These are phyloP conservation scores for Termitomyces sp. DNA, from an alignment of 768 basidiomycete species.

Conservation along the genomic window DNA sequence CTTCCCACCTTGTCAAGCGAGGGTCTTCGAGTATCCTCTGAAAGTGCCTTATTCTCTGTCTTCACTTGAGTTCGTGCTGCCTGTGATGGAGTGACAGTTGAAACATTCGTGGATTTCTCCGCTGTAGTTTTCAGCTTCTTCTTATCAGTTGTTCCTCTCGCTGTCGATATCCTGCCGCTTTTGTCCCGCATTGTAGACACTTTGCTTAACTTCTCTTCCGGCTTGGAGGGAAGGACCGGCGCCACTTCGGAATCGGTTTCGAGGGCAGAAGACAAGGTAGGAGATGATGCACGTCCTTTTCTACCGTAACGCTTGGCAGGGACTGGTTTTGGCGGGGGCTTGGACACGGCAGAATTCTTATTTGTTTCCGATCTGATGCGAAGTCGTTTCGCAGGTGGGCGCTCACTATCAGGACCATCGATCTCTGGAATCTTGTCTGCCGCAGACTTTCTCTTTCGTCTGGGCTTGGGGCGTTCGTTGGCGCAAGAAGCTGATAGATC, in stretches of 20 bases:
- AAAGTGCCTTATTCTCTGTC: not conserved
- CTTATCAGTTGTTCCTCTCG: not conserved
- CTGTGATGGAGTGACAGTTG: not conserved
- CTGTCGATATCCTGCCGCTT: not conserved
- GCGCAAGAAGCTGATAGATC: not conserved
- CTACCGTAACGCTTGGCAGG: slow-evolving; percentile 26
- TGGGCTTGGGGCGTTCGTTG: not conserved
- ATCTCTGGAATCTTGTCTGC: not conserved
- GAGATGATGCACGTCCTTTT: slow-evolving; percentile 28
- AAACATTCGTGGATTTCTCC: not conserved
- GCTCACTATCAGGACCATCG: not conserved
- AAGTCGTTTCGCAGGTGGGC: slow-evolving; percentile 8
- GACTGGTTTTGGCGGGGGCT: slow-evolving; percentile 3
- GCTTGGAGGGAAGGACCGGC: slow-evolving; percentile 12
- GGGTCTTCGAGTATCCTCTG: not conserved
- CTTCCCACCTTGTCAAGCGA: not conserved
- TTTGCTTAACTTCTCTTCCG: slow-evolving; percentile 10
- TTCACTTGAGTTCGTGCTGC: not conserved
- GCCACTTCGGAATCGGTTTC: slow-evolving; percentile 27
- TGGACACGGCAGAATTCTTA: not conserved
- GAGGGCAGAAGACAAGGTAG: slow-evolving; percentile 7
- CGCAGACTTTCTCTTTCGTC: slow-evolving; percentile 9
- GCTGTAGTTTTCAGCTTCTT: not conserved
- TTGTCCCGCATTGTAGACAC: slow-evolving; percentile 15
- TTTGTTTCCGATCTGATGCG: not conserved